Conservation (phyloP, 2,329 filamentous ascomycete species). For the Neurospora crassa region DNA sequence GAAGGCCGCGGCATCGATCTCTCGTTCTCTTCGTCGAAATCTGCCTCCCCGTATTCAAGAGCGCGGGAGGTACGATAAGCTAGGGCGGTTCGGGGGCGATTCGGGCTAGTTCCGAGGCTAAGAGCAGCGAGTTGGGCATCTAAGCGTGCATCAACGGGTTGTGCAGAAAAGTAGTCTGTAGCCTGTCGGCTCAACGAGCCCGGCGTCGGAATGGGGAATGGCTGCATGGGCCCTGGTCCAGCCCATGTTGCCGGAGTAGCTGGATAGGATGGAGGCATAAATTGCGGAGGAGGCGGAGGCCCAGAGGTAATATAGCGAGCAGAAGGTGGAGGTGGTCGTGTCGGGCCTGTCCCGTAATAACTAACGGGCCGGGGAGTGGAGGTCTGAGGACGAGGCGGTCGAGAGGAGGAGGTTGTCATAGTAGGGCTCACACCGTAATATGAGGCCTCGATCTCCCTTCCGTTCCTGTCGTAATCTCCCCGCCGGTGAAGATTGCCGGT, state of each 20-base stretch:
- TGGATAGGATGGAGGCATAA: constrained; percentile 8
- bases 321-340: constrained; percentile 10
- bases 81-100: constrained; percentile 29
- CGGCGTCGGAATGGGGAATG: background rate
- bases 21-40: constrained; percentile 36
- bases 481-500: constrained; percentile 21
- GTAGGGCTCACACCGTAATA: constrained; percentile 30
- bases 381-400: constrained; percentile 30
- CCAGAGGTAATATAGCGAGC: constrained; percentile 10
- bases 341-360: constrained; percentile 23
- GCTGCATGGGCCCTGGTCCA: background rate
- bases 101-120: constrained; percentile 6
- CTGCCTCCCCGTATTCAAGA: constrained; percentile 24
- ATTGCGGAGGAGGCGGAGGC: constrained; percentile 5
- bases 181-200: constrained; percentile 12
- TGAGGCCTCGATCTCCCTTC: constrained; percentile 25
- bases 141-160: constrained; percentile 16
- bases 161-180: constrained; percentile 16
- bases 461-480: background rate
- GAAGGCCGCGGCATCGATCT: constrained; percentile 27
- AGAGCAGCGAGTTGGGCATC: background rate
- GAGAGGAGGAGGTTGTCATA: constrained; percentile 21
- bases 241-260: constrained; percentile 7
- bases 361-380: constrained; percentile 24
- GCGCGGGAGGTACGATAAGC: constrained; percentile 23